Conservation (phyloP, 2,329 filamentous ascomycete species). For the Colletotrichum sojae region DNA sequence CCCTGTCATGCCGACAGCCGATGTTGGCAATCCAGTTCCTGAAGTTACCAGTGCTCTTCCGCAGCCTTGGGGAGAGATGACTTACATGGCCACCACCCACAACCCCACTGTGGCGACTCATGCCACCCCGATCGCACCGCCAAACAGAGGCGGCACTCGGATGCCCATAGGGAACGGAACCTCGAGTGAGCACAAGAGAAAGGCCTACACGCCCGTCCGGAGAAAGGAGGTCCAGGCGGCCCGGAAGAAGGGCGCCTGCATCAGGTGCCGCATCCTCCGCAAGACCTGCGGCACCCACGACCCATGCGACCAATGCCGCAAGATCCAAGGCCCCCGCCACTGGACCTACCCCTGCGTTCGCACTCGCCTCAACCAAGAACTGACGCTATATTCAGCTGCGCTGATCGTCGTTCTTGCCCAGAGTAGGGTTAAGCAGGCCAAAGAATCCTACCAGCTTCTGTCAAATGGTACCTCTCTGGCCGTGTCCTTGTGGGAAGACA, state of each 20-base stretch:
- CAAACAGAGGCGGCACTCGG: slow-evolving; percentile 63
- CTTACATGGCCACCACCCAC: slow-evolving; percentile 58
- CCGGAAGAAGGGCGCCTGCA: slow-evolving; percentile 75
- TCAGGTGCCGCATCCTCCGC: slow-evolving; percentile 75
- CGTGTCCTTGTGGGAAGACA: slow-evolving; percentile 41
- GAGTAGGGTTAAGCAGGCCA: slow-evolving; percentile 69
- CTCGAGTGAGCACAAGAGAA: slow-evolving; percentile 42
- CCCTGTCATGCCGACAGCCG: slow-evolving; percentile 26
- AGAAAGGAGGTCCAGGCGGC: slow-evolving; percentile 76
- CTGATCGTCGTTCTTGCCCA: slow-evolving; percentile 75
- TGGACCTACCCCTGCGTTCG: slow-evolving; percentile 76
- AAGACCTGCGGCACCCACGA: slow-evolving; percentile 77
- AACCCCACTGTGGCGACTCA: slow-evolving; percentile 34
- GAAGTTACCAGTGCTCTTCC: slow-evolving; percentile 31
- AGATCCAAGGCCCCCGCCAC: slow-evolving; percentile 74
- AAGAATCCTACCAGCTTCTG: slow-evolving; percentile 63
- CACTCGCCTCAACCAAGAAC: slow-evolving; percentile 72
- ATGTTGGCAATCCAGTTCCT: slow-evolving; percentile 23
- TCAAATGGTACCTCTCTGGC: slow-evolving; percentile 58
- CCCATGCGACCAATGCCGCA: slow-evolving; percentile 74
- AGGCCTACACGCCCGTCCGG: slow-evolving; percentile 61
- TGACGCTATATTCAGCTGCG: slow-evolving; percentile 75
- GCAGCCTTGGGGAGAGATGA: slow-evolving; percentile 69
- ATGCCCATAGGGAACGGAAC: slow-evolving; percentile 53
- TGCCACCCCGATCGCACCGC: slow-evolving; percentile 39